phyloP scores from a whole-genome alignment of 257 asterid genomes.

The Vinca minor region DNA sequence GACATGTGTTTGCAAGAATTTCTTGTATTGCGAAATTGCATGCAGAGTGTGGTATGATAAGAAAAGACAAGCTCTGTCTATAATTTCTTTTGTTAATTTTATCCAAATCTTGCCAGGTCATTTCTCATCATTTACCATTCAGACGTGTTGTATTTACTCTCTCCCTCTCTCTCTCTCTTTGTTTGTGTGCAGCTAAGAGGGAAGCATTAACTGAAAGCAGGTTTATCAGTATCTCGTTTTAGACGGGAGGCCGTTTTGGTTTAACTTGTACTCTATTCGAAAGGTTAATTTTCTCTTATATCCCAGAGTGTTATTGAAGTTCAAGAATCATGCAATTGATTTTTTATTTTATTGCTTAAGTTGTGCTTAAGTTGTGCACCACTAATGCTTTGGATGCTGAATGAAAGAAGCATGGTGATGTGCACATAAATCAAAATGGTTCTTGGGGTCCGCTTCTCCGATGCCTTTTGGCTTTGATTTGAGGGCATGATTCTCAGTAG shows the following conservation, averaged over 20 bases:
- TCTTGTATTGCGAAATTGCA: slow-evolving; percentile 59
- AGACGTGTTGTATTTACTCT: background rate
- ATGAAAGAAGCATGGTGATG: too few species aligned
- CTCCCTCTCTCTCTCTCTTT: background rate
- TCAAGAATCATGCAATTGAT: background rate
- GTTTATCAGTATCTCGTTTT: background rate
- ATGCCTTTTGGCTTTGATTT: too few species aligned
- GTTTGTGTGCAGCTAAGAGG: slow-evolving; percentile 43
- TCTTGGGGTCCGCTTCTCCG: too few species aligned
- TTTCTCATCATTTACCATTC: background rate
- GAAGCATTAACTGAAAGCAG: slow-evolving; percentile 37
- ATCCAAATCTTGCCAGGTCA: background rate
- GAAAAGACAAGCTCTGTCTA: background rate
- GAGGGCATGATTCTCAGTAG: too few species aligned
- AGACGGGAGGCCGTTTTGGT: slow-evolving; percentile 3
- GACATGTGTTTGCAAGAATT: slow-evolving; percentile 84
- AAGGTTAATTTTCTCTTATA: slow-evolving; percentile 10
- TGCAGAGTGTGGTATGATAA: slow-evolving; percentile 63
- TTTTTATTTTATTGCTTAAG: background rate
- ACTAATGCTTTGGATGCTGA: too few species aligned
- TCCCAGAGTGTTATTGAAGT: background rate
- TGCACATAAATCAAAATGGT: too few species aligned
- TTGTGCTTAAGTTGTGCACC: too few species aligned
- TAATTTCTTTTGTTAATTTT: background rate
- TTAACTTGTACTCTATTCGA: slow-evolving; percentile 5